Percentiles rank a stretch among this genome's conserved stretches.
Conservation (phyloP, 1,284 basidiomycete species). For the Bjerkandera adusta region DNA sequence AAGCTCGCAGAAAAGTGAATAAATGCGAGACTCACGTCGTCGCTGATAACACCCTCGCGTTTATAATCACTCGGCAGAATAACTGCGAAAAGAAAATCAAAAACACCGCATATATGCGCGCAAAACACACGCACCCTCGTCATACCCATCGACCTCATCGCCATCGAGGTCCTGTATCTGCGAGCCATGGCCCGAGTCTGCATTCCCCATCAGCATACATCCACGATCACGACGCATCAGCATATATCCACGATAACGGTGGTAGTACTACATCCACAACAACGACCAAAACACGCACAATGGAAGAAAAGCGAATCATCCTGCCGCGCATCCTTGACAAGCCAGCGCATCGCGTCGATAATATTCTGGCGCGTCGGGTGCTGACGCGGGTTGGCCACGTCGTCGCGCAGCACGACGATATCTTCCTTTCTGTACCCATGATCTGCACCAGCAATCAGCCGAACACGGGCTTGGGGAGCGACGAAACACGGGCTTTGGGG, state of each 20-base stretch:
- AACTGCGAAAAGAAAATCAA: conserved; percentile 20
- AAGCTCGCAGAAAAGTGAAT: conserved; percentile 2
- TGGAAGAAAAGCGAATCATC: conserved; percentile 90
- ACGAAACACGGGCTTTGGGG: too few relatives aligned
- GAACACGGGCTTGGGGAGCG: too few relatives aligned
- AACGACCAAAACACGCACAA: conserved; percentile 46
- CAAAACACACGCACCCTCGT: conserved; percentile 57
- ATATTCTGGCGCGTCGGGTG: conserved; percentile 81
- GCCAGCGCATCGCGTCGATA: conserved; percentile 83
- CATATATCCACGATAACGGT: not conserved
- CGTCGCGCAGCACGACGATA: conserved; percentile 81
- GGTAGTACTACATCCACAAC: not conserved
- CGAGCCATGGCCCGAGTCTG: conserved; percentile 58
- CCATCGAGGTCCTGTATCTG: conserved; percentile 72
- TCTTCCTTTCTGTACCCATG: conserved; percentile 66
- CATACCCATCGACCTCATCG: conserved; percentile 64
- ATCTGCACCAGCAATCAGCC: conserved; percentile 34
- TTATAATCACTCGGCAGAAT: conserved; percentile 76
- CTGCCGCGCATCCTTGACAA: conserved; percentile 70
- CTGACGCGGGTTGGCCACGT: conserved; percentile 52
- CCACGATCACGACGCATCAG: not conserved
- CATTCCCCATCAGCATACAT: not conserved
- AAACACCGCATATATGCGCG: not conserved
- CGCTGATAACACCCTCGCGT: conserved; percentile 64
- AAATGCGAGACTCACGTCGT: conserved; percentile 52